These are phyloP conservation scores for Ceratocystis cacaofunesta DNA, from an alignment of 2,329 filamentous ascomycete species.

Conservation along the genomic window DNA sequence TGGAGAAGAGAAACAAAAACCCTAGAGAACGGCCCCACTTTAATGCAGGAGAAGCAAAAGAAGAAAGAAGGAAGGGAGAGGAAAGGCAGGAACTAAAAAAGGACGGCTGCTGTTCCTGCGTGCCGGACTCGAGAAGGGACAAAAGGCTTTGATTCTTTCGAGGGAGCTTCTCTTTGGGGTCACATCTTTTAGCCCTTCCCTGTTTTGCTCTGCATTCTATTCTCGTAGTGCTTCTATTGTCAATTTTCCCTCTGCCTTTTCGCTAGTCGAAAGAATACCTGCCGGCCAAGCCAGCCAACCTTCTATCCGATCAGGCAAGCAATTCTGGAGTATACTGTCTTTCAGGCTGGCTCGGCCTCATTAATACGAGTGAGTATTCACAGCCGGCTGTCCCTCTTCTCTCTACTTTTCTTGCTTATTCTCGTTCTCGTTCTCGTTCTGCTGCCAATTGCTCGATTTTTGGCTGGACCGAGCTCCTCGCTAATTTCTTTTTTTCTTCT, in stretches of 20 bases:
- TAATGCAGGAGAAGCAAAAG: background rate
- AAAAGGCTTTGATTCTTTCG: background rate
- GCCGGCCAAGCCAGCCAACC: background rate
- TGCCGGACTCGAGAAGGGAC: background rate
- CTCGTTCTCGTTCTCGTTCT: background rate
- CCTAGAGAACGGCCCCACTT: background rate
- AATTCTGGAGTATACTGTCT: too few relatives aligned
- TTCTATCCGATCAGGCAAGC: too few relatives aligned
- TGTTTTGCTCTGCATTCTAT: background rate
- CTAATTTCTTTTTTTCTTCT: background rate
- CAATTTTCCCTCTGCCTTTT: background rate
- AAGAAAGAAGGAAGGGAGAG: background rate
- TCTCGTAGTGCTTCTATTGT: background rate
- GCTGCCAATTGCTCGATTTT: background rate
- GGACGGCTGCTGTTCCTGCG: background rate
- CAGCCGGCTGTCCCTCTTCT: too few relatives aligned
- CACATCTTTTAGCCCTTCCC: background rate
- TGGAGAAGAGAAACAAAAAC: background rate
- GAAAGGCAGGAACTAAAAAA: background rate
- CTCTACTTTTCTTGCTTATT: background rate
- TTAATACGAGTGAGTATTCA: too few relatives aligned
- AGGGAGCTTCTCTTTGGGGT: background rate
- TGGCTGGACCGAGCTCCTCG: background rate
- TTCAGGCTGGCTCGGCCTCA: too few relatives aligned
- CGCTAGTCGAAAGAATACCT: background rate